These are phyloP conservation scores for Trichosanthes truncata DNA, from an alignment of 306 rosid genomes.

Conservation along the genomic window DNA sequence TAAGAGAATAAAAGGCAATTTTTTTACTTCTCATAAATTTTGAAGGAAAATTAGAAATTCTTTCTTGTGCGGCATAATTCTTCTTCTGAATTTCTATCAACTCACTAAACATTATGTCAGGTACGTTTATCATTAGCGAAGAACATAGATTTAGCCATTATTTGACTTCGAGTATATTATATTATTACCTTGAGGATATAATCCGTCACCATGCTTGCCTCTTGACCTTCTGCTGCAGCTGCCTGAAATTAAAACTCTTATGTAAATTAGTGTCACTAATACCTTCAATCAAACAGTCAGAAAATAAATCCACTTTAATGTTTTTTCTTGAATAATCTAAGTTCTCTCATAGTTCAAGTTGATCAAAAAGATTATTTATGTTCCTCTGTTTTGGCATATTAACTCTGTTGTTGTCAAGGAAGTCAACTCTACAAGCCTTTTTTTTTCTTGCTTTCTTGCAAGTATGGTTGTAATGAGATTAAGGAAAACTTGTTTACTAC, in stretches of 20 bases:
- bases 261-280: neutral
- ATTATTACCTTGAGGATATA: conserved; percentile 31
- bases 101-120: too few relatives aligned
- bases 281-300: neutral
- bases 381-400: neutral
- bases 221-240: conserved; percentile 21
- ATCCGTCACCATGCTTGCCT: conserved; percentile 26
- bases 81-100: too few relatives aligned
- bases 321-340: neutral
- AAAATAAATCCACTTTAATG: neutral
- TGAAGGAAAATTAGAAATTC: too few relatives aligned
- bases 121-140: too few relatives aligned
- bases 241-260: conserved; percentile 16
- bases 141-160: too few relatives aligned
- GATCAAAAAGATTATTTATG: neutral
- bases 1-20: too few relatives aligned
- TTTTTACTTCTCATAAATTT: too few relatives aligned
- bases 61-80: too few relatives aligned
- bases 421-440: neutral
- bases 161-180: neutral
- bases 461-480: too few relatives aligned
- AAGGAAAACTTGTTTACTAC: neutral
- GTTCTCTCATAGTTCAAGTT: neutral
- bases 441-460: neutral
- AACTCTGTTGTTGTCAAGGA: neutral